A percentile compares a stretch with the other conserved stretches of the same genome.
Evolutionary conservation across 192 early-diverging fungal species (phyloP).

Genomic region (Coemansia sp.): DNA sequence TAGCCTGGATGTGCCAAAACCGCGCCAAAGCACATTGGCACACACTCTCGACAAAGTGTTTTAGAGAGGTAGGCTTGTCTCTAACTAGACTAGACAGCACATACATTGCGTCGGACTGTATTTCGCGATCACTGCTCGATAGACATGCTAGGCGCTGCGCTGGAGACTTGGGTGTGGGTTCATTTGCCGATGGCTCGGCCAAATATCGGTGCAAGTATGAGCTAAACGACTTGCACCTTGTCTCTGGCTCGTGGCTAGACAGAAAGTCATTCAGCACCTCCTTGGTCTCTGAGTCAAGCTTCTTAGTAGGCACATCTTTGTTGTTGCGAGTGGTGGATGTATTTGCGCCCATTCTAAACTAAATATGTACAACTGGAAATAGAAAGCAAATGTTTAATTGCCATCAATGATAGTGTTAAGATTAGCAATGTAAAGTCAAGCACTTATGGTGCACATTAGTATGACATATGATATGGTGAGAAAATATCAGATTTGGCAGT

Average conservation of each 20-base stretch:
- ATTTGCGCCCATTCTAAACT: not conserved
- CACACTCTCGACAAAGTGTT: constrained; percentile 5
- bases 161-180: not conserved
- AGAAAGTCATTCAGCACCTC: constrained; percentile 8
- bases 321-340: not conserved
- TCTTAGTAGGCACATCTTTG: not conserved
- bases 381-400: not conserved
- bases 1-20: constrained; percentile 12
- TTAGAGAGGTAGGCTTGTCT: not conserved
- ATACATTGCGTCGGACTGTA: constrained; percentile 9
- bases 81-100: constrained; percentile 4
- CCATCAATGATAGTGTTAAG: not conserved
- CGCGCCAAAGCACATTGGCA: constrained; percentile 12
- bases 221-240: not conserved
- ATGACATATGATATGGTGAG: not conserved
- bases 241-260: not conserved
- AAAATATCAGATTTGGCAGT: not conserved
- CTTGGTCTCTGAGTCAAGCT: not conserved
- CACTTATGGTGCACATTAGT: not conserved
- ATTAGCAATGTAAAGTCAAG: not conserved
- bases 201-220: constrained; percentile 14
- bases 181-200: not conserved
- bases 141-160: constrained; percentile 7
- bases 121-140: constrained; percentile 13
- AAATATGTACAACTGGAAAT: not conserved